Conservation (phyloP, 257 asterid genomes). For the Prunella vulgaris region DNA sequence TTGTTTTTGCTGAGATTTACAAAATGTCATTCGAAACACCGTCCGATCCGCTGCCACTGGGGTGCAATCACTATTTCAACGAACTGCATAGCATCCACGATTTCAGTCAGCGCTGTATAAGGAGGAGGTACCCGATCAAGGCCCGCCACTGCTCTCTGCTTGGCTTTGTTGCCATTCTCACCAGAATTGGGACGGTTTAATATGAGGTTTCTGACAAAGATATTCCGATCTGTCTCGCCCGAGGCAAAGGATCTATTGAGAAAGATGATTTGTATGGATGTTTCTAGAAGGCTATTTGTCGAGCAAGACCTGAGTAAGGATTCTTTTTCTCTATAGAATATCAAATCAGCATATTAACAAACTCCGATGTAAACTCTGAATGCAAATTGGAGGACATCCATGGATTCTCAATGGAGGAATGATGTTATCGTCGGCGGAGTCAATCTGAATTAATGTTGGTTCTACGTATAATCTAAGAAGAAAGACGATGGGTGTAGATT, state of each 20-base stretch:
- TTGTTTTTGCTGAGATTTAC: too few species aligned
- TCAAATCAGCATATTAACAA: not conserved
- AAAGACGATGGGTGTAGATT: too few species aligned
- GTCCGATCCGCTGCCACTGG: too few species aligned
- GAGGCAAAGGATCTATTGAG: conserved; percentile 84
- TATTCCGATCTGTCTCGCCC: conserved; percentile 60
- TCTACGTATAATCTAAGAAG: too few species aligned
- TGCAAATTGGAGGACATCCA: conserved; percentile 41
- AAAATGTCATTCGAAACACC: too few species aligned
- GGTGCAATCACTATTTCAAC: too few species aligned
- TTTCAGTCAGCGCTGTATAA: too few species aligned
- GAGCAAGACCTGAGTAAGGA: conserved; percentile 86
- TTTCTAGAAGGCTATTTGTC: conserved; percentile 56
- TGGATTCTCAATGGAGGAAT: conserved; percentile 42
- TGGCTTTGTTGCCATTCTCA: too few species aligned
- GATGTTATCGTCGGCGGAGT: conserved; percentile 22
- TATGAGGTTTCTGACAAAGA: conserved; percentile 66
- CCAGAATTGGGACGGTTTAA: too few species aligned
- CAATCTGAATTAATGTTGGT: conserved; percentile 5
- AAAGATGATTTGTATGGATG: conserved; percentile 83
- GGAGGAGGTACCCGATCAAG: too few species aligned
- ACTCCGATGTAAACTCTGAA: not conserved
- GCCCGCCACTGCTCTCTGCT: too few species aligned
- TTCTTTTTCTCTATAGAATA: not conserved
- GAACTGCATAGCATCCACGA: too few species aligned